Percentiles rank a stretch among this genome's conserved stretches.
These are phyloP conservation scores for Aspergillus egyptiacus DNA, from an alignment of 495 filamentous ascomycete species.

Conservation along the genomic window DNA sequence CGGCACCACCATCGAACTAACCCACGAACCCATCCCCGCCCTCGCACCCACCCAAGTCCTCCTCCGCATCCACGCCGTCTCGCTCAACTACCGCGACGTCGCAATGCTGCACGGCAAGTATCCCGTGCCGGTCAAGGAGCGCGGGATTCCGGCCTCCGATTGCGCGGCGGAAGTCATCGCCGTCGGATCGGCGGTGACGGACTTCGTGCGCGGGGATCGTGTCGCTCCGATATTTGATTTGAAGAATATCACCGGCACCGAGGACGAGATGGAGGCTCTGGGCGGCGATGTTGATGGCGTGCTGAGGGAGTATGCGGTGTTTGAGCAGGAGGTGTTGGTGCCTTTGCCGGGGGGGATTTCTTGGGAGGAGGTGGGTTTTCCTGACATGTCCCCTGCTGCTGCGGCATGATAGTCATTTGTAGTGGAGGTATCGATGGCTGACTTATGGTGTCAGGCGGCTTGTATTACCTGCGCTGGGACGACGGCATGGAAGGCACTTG, in stretches of 20 bases:
- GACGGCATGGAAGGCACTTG: background rate
- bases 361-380: background rate
- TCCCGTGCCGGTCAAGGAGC: background rate
- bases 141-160: background rate
- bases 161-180: background rate
- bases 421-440: background rate
- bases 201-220: background rate
- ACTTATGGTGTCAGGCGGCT: background rate
- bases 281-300: background rate
- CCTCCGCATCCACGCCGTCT: conserved; percentile 1
- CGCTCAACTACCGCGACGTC: conserved; percentile 1
- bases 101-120: background rate
- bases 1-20: too few species aligned
- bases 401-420: background rate
- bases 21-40: too few species aligned
- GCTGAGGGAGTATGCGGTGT: background rate
- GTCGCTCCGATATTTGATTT: background rate
- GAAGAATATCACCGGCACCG: background rate
- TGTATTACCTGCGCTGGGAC: background rate
- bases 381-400: background rate
- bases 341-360: background rate
- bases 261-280: background rate
- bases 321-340: background rate
- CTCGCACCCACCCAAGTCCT: background rate
- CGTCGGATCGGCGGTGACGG: background rate